Base-by-base conservation (phyloP, 768 basidiomycete genomes). In the Xerocomus potaroensis region DNA sequence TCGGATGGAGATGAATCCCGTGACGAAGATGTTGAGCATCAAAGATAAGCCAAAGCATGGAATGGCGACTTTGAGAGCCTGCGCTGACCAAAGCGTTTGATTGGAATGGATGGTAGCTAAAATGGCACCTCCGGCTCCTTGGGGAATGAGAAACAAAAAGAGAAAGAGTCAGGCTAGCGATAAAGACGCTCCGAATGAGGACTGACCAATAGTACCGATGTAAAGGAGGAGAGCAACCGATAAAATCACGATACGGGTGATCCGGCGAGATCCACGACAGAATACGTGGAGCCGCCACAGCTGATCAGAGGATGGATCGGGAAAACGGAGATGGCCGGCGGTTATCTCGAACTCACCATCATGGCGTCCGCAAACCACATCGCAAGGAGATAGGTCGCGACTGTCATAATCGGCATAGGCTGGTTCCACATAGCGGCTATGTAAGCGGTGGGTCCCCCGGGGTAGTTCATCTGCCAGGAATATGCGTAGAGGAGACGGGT, bases 381-480 rank as follows among this genome's bases (percentile, higher is more conserved):
- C n/a, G 38, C 33, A 16, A 40, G 6, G 16, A 11, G 3, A 11
- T 27, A 40, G 3, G 45, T 12, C 7, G 22, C 14, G 12, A 0
- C 15, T 4, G 37, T 23, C 8, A 46, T 23, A 1, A 31, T 10
- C 7, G 45, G 38, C 26, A 46, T 10, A 14, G 37, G 31, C 11
- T 32, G 21, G 30, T 33, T 46, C 45, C 45, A 46, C 18, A 16
- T 8, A 5, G 7, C 15, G 23, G 26, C 35, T 15, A 37, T 0
- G 15, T 40, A 40, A 8, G 23, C 23, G 8, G 2, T 8, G 15
- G 38, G 45, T 15, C 38, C 45, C 15, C 45, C 45, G 4, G 45
- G 31, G 21, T 46, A 46, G 45, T 46, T 30, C 38, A 39, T 24
- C 21, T 40, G 12, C 45, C 45, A 46, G 7, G 45, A 39, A 33